These are phyloP conservation scores for Cichorium intybus DNA, from an alignment of 140 eudicot genomes.

Conservation along the genomic window DNA sequence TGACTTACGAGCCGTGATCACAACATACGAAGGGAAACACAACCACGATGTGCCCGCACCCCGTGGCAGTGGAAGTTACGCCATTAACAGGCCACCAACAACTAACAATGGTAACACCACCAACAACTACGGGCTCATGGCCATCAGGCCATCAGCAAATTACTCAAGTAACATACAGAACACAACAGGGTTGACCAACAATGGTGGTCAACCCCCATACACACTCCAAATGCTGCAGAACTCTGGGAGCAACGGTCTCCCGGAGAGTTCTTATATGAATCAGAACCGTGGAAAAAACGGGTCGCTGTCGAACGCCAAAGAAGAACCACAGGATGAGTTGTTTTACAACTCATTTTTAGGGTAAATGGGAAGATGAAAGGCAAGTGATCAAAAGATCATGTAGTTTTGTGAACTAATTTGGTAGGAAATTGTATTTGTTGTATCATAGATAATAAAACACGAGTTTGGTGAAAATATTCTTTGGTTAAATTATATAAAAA, in stretches of 20 bases:
- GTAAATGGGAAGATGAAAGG: constrained; percentile 4
- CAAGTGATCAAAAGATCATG: constrained; percentile 10
- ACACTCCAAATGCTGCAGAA: constrained; percentile 68
- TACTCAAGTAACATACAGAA: constrained; percentile 32
- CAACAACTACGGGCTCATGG: constrained; percentile 35
- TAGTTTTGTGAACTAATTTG: constrained; percentile 21
- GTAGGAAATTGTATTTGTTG: constrained; percentile 33
- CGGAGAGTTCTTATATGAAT: constrained; percentile 35
- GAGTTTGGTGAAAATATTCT: constrained; percentile 9
- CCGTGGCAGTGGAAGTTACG: constrained; percentile 78
- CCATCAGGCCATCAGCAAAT: constrained; percentile 56
- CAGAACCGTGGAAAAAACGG: constrained; percentile 36
- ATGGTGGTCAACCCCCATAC: constrained; percentile 53
- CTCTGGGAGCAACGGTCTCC: constrained; percentile 34
- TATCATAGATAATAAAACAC: constrained; percentile 19
- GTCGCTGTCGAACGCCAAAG: constrained; percentile 45
- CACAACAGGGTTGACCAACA: constrained; percentile 34
- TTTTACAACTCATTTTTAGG: constrained; percentile 54
- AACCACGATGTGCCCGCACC: constrained; percentile 98
- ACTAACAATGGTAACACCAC: constrained; percentile 16
- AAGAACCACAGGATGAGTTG: constrained; percentile 72
- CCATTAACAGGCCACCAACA: constrained; percentile 46
- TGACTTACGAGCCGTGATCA: constrained; percentile 84
- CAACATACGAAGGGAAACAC: constrained; percentile 96
- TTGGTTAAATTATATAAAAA: constrained; percentile 8